Base-by-base conservation (phyloP, 108 stramenopile species). In the Skeletonema potamos region DNA sequence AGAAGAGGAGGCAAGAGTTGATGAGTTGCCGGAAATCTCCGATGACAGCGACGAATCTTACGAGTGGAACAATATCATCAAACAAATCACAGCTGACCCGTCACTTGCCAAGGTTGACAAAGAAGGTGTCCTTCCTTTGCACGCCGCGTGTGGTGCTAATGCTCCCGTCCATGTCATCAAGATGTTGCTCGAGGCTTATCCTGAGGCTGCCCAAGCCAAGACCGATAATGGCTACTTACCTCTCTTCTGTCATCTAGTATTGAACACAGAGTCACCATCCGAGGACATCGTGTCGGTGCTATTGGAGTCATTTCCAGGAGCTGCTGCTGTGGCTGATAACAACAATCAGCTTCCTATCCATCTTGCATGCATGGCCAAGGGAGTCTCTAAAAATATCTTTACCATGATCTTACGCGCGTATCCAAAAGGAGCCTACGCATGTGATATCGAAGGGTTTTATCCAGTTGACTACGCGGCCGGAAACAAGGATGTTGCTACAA, bases 391-490 rank as follows among this genome's bases (percentile, higher is more conserved):
- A 28, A 28, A 55, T 2, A 37, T 58, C 0, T 74, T 74, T 64
- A 74, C 64, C 18, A 36, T 54, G 28, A 54, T 74, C 18, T 54
- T 74, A 26, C 65, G 73, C 56, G 58, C 57, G 15, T 30, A 74
- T 36, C 73, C 73, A 30, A 57, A 58, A 44, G 73, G 64, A 28
- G 73, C 73, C 15, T 74, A 74, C 36, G 73, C 34, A 0, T 43
- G 58, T 28, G 57, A 74, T 24, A 12, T 44, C 55, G 29, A 20
- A 8, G 73, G 73, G 32, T 41, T 27, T 32, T 74, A 62, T 27
- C 73, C 73, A 10, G 26, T 67, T 27, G 46, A 67, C 30, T 18
- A 51, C 27, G 66, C 66, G 0, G 29, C 66, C 0, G 27, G 15
- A 3, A 58, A 48, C 33, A 58, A 69, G 18, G 68, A 59, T 27